These are phyloP conservation scores for Papiliotrema fonsecae DNA, from an alignment of 1,284 basidiomycete species.

Conservation along the genomic window DNA sequence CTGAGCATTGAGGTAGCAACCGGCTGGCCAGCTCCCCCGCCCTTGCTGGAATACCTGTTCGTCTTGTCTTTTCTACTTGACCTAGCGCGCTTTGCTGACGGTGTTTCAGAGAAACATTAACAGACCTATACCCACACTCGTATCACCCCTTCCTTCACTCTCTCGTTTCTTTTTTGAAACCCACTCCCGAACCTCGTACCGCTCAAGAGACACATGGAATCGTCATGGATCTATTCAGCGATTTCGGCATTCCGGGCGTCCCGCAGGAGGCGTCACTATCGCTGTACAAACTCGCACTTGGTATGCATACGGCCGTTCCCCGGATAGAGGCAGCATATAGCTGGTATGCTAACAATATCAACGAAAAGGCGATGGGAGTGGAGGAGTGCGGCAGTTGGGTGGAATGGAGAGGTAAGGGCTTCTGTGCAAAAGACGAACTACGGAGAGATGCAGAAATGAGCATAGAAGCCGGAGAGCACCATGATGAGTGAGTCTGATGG, in stretches of 20 bases:
- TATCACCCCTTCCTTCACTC: conserved; percentile 67
- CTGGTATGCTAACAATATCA: conserved; percentile 48
- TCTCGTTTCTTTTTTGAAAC: conserved; percentile 53
- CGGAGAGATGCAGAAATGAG: conserved; percentile 54
- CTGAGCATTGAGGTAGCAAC: conserved; percentile 73
- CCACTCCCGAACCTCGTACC: conserved; percentile 10
- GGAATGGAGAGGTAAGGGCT: conserved; percentile 73
- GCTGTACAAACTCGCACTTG: conserved; percentile 50
- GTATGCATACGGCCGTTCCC: conserved; percentile 38
- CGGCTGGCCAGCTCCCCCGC: conserved; percentile 70
- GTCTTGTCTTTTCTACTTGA: conserved; percentile 33
- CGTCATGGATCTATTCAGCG: conserved; percentile 21
- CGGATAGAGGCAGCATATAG: conserved; percentile 41
- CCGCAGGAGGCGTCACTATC: conserved; percentile 39
- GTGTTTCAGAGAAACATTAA: conserved; percentile 58
- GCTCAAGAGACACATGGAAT: conserved; percentile 25
- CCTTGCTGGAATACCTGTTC: conserved; percentile 76
- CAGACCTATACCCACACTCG: conserved; percentile 60
- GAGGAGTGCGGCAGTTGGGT: conserved; percentile 72
- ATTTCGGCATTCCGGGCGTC: conserved; percentile 27
- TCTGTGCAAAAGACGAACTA: conserved; percentile 66
- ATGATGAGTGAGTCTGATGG: conserved; percentile 16
- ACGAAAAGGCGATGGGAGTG: conserved; percentile 56
- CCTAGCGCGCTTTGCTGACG: conserved; percentile 6
- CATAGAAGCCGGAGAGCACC: conserved; percentile 47